Evolutionary conservation across 2,329 filamentous ascomycete genomes (phyloP).

Genomic region (Fusarium globosum): DNA sequence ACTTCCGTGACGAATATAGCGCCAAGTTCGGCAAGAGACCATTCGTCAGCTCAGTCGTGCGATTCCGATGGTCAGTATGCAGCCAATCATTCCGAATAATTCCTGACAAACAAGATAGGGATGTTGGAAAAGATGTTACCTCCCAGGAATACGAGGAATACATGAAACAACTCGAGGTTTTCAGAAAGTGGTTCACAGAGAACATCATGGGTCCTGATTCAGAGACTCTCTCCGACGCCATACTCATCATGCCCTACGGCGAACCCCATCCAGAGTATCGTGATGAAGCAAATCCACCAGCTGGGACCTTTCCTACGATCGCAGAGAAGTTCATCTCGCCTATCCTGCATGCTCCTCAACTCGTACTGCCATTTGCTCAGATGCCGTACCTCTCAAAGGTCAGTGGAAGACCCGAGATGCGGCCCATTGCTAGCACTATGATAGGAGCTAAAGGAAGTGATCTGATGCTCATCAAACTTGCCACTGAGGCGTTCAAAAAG

Average conservation of each 20-base stretch:
- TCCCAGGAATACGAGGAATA: accelerated
- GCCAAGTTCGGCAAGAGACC: not conserved
- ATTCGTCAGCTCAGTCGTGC: not conserved
- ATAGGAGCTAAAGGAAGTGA: not conserved
- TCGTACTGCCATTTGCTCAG: not conserved
- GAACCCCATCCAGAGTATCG: not conserved
- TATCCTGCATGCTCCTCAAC: not conserved
- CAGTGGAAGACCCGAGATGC: not conserved
- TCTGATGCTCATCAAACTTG: not conserved
- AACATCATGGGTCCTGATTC: accelerated
- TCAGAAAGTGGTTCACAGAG: not conserved
- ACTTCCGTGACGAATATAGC: accelerated
- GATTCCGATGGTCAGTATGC: not conserved
- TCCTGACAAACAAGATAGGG: not conserved
- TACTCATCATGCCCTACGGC: not conserved
- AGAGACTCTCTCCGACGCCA: accelerated
- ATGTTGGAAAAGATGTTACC: accelerated
- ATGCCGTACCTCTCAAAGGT: not conserved
- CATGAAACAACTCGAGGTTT: accelerated
- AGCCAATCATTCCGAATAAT: accelerated
- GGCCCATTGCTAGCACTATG: not conserved
- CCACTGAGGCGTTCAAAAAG: accelerated
- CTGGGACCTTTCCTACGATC: not conserved
- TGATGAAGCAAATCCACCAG: accelerated
- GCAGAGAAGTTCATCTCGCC: not conserved